A percentile compares a stretch with the other conserved stretches of the same genome.
These are phyloP conservation scores for Leccinum aurantiacum DNA, from an alignment of 768 basidiomycete species.

Conservation along the genomic window DNA sequence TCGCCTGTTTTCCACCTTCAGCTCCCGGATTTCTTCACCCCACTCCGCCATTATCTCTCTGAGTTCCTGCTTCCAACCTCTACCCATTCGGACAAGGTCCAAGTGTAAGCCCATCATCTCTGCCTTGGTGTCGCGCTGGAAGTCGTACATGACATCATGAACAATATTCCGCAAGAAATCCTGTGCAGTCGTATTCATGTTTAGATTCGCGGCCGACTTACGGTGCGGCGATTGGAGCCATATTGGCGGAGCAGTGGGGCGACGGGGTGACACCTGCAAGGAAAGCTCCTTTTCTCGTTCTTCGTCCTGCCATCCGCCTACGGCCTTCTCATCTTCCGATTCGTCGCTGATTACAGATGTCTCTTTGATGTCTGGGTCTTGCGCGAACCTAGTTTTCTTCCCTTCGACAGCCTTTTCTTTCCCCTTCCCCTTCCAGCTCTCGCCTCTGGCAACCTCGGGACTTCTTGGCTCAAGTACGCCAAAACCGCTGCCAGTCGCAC, in stretches of 20 bases:
- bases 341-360: conserved; percentile 21
- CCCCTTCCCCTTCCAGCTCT: conserved; percentile 33
- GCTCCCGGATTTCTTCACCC: conserved; percentile 50
- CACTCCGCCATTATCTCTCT: conserved; percentile 61
- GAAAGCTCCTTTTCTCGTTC: conserved; percentile 38
- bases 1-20: conserved; percentile 48
- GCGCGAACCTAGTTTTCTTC: conserved; percentile 51
- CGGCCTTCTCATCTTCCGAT: conserved; percentile 4
- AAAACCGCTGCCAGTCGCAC: conserved; percentile 14
- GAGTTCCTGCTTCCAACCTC: conserved; percentile 67
- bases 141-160: conserved; percentile 72
- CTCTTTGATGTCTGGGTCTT: conserved; percentile 23
- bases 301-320: conserved; percentile 21
- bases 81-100: conserved; percentile 69
- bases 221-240: conserved; percentile 43
- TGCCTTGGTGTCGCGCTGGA: conserved; percentile 64
- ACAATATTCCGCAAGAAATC: conserved; percentile 65
- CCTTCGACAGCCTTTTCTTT: conserved; percentile 25
- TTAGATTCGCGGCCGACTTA: conserved; percentile 24
- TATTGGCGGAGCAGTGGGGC: conserved; percentile 36
- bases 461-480: conserved; percentile 47
- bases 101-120: conserved; percentile 76
- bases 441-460: conserved; percentile 52
- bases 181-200: conserved; percentile 40
- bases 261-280: conserved; percentile 60